These are phyloP conservation scores for Prunus armeniaca DNA, from an alignment of 306 rosid genomes.

Conservation along the genomic window DNA sequence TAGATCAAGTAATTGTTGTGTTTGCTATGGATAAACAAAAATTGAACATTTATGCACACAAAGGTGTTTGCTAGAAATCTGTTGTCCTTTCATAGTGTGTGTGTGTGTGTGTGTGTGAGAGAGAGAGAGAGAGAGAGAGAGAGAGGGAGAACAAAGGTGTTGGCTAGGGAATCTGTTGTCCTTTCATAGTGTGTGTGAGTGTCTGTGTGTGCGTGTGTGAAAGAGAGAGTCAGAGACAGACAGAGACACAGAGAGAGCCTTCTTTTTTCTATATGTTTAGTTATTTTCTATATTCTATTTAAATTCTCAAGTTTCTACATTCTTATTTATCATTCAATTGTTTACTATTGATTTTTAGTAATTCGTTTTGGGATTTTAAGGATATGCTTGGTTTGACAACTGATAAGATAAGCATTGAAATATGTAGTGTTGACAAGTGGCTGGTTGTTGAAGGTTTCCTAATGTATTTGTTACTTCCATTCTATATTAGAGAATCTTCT, in stretches of 20 bases:
- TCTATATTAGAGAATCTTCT: background rate
- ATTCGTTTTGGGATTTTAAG: background rate
- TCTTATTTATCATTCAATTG: background rate
- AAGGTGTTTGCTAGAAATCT: no score
- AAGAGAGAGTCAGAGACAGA: no score
- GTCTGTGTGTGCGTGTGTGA: no score
- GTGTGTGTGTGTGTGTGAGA: background rate
- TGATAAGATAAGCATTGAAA: background rate
- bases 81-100: background rate
- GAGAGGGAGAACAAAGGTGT: no score
- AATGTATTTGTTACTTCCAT: background rate
- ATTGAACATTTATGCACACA: slow-evolving; percentile 2
- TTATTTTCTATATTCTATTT: background rate
- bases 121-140: no score
- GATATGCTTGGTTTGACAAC: background rate
- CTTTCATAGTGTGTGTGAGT: no score
- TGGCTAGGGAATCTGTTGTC: no score
- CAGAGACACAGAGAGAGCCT: background rate
- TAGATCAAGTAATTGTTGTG: slow-evolving; percentile 19
- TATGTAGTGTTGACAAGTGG: background rate
- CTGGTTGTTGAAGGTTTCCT: background rate
- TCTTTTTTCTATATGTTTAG: background rate
- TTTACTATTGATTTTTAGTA: background rate
- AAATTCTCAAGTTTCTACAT: background rate
- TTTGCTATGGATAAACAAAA: background rate